Evolutionary conservation across 805 yeast species (phyloP).

Genomic region (Cephaloascus albidus): DNA sequence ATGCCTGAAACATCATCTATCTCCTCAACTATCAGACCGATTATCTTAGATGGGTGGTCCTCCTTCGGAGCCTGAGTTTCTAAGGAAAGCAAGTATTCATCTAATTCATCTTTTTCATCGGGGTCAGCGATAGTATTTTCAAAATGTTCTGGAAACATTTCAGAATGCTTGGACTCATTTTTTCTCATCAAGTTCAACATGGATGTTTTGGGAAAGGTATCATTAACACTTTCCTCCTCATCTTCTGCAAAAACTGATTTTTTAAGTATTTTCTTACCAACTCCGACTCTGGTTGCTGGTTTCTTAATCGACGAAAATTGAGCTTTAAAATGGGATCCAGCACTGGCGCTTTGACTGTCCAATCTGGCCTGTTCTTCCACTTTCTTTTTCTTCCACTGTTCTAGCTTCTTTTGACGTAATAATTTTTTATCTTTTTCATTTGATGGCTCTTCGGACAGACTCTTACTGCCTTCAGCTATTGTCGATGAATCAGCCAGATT

Average conservation of each 20-base stretch:
- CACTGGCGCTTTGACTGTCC: constrained; percentile 3
- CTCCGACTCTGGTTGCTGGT: constrained; percentile 3
- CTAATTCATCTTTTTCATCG: constrained; percentile 6
- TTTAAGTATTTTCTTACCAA: constrained; percentile 4
- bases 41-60: constrained; percentile 1
- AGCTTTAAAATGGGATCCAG: background rate
- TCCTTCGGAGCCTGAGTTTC: constrained; percentile 1
- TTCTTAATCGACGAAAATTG: background rate
- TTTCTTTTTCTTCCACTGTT: constrained; percentile 44
- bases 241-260: constrained; percentile 14
- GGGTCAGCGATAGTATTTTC: too few relatives aligned
- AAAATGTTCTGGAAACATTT: constrained; percentile 1
- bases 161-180: constrained; percentile 5
- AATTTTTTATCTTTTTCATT: constrained; percentile 8
- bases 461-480: too few relatives aligned
- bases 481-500: too few relatives aligned
- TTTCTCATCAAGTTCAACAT: background rate
- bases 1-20: constrained; percentile 16
- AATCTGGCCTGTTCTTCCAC: constrained; percentile 12
- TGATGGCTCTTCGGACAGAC: too few relatives aligned
- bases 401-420: constrained; percentile 28
- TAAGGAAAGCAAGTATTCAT: background rate
- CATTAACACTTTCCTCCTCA: constrained; percentile 15
- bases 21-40: constrained; percentile 3
- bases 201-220: constrained; percentile 10